Evolutionary conservation across 108 stramenopile species (phyloP).

Genomic region (Aurantiochytrium sp.): DNA sequence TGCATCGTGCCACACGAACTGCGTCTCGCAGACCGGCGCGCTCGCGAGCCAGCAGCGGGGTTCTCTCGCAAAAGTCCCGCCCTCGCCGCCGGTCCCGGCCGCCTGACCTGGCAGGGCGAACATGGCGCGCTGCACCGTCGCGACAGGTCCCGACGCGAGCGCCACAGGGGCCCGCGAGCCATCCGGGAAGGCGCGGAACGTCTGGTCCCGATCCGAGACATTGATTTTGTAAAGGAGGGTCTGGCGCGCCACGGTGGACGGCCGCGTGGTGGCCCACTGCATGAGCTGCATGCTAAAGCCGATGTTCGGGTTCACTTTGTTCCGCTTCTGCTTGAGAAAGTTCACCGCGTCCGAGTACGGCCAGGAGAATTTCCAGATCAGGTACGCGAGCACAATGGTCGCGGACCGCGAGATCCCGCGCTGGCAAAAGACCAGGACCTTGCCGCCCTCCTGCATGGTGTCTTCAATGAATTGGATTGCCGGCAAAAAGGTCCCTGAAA

Average conservation of each 20-base stretch:
- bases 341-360: not conserved
- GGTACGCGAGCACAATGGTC: not conserved
- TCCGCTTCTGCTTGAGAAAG: conserved; percentile 9
- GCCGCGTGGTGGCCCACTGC: conserved; percentile 1
- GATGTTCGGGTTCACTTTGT: not conserved
- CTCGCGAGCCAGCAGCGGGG: not conserved
- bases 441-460: not conserved
- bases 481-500: not conserved
- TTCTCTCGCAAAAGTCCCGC: no score
- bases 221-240: not conserved
- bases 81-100: no score
- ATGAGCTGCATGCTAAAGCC: conserved; percentile 12
- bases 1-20: not conserved
- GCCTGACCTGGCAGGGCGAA: no score
- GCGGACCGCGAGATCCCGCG: conserved; percentile 11
- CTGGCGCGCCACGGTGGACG: not conserved
- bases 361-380: not conserved
- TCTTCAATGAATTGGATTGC: conserved; percentile 4
- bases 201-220: not conserved
- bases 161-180: not conserved
- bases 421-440: not conserved
- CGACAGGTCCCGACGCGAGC: not conserved
- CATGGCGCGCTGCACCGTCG: not conserved
- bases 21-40: not conserved
- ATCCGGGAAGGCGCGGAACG: not conserved